Conservation (phyloP, 106 monocot genomes). For the Allium cepa region DNA sequence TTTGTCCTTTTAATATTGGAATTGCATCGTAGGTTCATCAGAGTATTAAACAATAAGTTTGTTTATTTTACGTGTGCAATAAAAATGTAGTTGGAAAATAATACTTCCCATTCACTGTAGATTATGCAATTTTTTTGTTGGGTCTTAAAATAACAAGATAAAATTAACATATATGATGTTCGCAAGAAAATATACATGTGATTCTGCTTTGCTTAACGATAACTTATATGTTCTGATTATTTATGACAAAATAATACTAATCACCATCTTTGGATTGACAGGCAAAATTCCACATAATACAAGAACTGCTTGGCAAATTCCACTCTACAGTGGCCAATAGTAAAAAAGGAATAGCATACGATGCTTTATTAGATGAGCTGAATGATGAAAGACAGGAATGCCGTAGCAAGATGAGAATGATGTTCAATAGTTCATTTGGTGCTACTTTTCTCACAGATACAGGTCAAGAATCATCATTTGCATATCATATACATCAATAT, state of each 20-base stretch:
- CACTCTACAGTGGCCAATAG: constrained; percentile 34
- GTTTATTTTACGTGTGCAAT: too few species aligned
- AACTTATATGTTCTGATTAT: too few species aligned
- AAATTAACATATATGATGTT: too few species aligned
- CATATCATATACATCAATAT: constrained; percentile 93
- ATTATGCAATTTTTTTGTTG: too few species aligned
- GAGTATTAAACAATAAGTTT: too few species aligned
- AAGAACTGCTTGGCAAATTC: constrained; percentile 84
- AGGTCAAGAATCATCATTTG: constrained; percentile 87
- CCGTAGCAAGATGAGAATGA: constrained; percentile 52
- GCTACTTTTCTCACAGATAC: constrained; percentile 91
- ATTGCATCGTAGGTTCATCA: too few species aligned
- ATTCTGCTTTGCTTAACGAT: too few species aligned
- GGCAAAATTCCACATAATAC: constrained; percentile 89
- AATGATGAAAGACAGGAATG: constrained; percentile 48
- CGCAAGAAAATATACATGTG: too few species aligned
- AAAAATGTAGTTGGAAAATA: too few species aligned
- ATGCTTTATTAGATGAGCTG: constrained; percentile 47
- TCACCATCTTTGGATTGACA: constrained; percentile 5
- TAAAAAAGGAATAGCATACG: constrained; percentile 28
- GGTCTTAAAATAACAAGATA: too few species aligned
- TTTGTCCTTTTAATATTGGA: too few species aligned
- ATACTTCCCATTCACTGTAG: too few species aligned
- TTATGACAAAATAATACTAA: not conserved
- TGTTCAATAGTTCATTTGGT: constrained; percentile 85